Evolutionary conservation across 352 stramenopile genomes (phyloP).

Genomic region (Phytophthora macrochlamydospora): DNA sequence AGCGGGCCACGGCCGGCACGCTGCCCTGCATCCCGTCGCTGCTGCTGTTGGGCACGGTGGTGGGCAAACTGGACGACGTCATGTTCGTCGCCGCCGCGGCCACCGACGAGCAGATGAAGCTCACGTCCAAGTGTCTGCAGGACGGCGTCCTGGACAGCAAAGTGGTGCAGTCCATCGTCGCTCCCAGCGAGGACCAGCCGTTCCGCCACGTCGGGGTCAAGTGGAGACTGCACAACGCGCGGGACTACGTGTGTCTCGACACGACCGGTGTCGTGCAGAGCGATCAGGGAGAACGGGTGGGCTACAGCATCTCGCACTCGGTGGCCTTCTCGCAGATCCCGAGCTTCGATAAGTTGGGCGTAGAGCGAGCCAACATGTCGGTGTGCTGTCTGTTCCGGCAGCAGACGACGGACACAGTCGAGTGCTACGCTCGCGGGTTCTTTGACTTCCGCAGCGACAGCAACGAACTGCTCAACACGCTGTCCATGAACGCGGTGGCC

Average conservation of each 20-base stretch:
- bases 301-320: slow-evolving; percentile 43
- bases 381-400: slow-evolving; percentile 56
- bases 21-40: slow-evolving; percentile 34
- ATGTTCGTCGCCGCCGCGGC: slow-evolving; percentile 29
- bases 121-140: slow-evolving; percentile 44
- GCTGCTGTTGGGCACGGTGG: slow-evolving; percentile 31
- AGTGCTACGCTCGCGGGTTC: slow-evolving; percentile 54
- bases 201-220: slow-evolving; percentile 66
- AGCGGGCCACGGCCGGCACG: slow-evolving; percentile 5
- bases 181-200: slow-evolving; percentile 43
- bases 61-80: slow-evolving; percentile 29
- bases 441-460: slow-evolving; percentile 45
- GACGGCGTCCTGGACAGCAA: slow-evolving; percentile 53
- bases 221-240: slow-evolving; percentile 52
- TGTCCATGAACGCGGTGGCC: slow-evolving; percentile 42
- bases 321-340: slow-evolving; percentile 41
- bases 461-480: slow-evolving; percentile 46
- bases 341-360: slow-evolving; percentile 64
- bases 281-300: slow-evolving; percentile 25
- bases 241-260: slow-evolving; percentile 59
- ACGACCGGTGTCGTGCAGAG: slow-evolving; percentile 27
- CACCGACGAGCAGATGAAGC: slow-evolving; percentile 53
- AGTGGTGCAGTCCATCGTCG: slow-evolving; percentile 55
- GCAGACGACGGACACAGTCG: slow-evolving; percentile 37
- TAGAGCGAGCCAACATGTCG: slow-evolving; percentile 60